These are phyloP conservation scores for Colletotrichum aenigma DNA, from an alignment of 2,329 filamentous ascomycete genomes.

Conservation along the genomic window DNA sequence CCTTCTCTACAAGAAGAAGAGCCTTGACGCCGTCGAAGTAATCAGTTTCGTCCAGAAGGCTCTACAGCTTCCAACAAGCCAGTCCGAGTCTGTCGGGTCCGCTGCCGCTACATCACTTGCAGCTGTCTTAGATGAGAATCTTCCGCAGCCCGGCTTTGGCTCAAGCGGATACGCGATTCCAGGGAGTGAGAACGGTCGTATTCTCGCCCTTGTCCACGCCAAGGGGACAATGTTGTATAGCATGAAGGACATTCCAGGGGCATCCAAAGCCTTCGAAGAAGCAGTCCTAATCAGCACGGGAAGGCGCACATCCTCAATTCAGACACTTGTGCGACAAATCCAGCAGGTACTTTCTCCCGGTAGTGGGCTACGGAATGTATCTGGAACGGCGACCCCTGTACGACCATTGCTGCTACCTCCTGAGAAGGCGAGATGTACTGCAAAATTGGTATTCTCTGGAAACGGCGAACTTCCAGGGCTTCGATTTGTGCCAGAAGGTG, in stretches of 20 bases:
- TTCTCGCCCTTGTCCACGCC: slow-evolving; percentile 91
- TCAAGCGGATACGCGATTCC: slow-evolving; percentile 86
- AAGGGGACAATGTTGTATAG: slow-evolving; percentile 99
- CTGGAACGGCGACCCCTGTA: slow-evolving; percentile 32
- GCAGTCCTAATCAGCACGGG: slow-evolving; percentile 89
- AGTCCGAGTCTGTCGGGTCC: slow-evolving; percentile 39
- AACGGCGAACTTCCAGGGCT: slow-evolving; percentile 82
- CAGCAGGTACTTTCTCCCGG: slow-evolving; percentile 69
- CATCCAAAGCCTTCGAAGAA: slow-evolving; percentile 91
- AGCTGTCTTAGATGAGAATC: slow-evolving; percentile 22
- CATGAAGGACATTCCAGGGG: slow-evolving; percentile 78
- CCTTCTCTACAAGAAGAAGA: slow-evolving; percentile 82
- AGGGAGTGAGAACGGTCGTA: slow-evolving; percentile 86
- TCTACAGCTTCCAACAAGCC: slow-evolving; percentile 41
- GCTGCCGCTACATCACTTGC: not conserved
- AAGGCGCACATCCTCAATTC: slow-evolving; percentile 70
- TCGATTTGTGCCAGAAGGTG: slow-evolving; percentile 70
- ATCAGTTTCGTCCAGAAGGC: slow-evolving; percentile 84
- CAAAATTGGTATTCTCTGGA: slow-evolving; percentile 79
- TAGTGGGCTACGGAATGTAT: not conserved
- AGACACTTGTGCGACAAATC: slow-evolving; percentile 79
- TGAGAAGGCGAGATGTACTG: slow-evolving; percentile 81
- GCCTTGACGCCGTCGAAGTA: slow-evolving; percentile 82
- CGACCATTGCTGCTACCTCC: slow-evolving; percentile 79
- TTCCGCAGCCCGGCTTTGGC: slow-evolving; percentile 29